A percentile compares a stretch with the other conserved stretches of the same genome.
Conservation (phyloP, 441 rosid genomes). For the Populus tomentosa region DNA sequence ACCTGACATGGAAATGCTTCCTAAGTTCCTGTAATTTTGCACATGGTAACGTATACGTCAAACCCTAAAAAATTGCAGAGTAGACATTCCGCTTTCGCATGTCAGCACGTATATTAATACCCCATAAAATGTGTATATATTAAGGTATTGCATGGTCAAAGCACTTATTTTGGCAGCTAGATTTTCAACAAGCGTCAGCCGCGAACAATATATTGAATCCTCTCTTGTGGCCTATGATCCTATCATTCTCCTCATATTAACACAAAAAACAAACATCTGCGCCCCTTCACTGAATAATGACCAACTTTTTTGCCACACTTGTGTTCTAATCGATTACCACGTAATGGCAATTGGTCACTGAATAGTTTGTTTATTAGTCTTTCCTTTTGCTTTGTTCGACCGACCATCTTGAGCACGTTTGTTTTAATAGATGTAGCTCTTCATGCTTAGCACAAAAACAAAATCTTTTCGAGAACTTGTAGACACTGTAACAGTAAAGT, state of each 20-base stretch:
- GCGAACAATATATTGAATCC: background rate
- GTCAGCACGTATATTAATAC: background rate
- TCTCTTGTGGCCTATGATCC: background rate
- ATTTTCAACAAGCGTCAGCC: background rate
- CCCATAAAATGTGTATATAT: too few relatives aligned
- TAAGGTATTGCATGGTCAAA: slow-evolving; percentile 9
- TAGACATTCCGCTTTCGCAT: slow-evolving; percentile 27
- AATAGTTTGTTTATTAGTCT: too few relatives aligned
- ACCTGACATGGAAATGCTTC: background rate
- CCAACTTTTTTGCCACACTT: background rate
- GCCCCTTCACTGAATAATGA: background rate
- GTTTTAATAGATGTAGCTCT: background rate
- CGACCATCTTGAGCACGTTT: background rate
- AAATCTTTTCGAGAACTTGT: background rate
- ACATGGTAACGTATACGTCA: background rate
- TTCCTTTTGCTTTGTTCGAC: background rate
- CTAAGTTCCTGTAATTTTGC: too few relatives aligned
- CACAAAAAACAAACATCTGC: background rate
- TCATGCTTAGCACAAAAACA: background rate
- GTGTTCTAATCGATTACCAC: background rate
- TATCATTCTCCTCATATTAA: background rate
- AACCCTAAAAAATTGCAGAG: slow-evolving; percentile 9
- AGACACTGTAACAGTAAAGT: too few relatives aligned
- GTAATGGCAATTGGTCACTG: background rate
- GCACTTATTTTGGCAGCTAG: background rate